Base-by-base conservation (phyloP, 176 grass and related monocot species). In the Carex scoparia region DNA sequence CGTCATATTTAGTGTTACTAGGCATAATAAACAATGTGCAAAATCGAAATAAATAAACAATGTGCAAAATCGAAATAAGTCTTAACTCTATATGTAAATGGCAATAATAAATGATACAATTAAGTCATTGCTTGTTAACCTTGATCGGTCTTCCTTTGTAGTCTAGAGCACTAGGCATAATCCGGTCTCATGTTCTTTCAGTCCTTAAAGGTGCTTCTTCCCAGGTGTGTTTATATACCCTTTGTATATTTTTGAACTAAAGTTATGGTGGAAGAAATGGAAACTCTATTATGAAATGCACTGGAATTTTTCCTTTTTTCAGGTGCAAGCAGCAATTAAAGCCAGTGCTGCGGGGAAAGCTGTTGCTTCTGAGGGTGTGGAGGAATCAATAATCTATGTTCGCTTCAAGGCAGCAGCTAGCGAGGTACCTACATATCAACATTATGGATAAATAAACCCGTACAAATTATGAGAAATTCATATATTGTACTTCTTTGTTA, bases 311-410 rank as follows among this genome's bases (percentile, higher is more conserved):
- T 82, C 7, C 37, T 78, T 83, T 82, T 85, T 88, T 74, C 85
- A 95, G 95, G 93, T 94, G 80, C 95, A 98, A 92, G 82, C 91
- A 81, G 95, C 93, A 79, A 97, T 97, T 77, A 87, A 89, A 86
- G 88, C 88, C 69, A 91, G 85, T 37, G 76, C 91, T 84, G 89
- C 91, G 71, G 91, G 90, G 38, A 98, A 89, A 90, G 82, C 84
- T 37, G 62, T 81, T 86, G 84, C 93, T 88, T 93, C 93, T 59
- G 93, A 98, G 80, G 95, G 91, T 72, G 86, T 95, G 31, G 95
- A 98, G 79, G 93, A 93, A 90, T 98, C 95, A 78, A 89, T 98
- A 87, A 98, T 98, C 70, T 98, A 98, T 87, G 95, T 98, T 88
- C 93, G 93, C 72, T 98, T 98, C 78, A 98, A 98, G 87, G 95